Conservation (phyloP, 2,329 filamentous ascomycete genomes). For the Nothopassalora personata region DNA sequence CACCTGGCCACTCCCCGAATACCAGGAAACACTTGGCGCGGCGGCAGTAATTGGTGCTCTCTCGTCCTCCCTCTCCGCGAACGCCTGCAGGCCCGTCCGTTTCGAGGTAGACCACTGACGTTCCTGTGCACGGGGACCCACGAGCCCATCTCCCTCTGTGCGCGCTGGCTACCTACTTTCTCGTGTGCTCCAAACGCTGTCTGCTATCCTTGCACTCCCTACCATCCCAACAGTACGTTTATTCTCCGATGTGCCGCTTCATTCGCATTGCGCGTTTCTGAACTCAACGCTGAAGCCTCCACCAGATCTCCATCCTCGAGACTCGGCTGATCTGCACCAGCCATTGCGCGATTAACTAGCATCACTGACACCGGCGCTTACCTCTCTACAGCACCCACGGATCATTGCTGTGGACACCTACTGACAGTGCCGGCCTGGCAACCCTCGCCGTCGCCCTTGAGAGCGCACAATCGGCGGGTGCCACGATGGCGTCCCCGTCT, state of each 20-base stretch:
- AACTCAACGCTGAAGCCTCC: constrained; percentile 4
- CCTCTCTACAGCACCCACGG: neutral
- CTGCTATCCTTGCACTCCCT: constrained; percentile 8
- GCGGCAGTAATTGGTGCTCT: constrained; percentile 8
- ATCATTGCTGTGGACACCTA: neutral
- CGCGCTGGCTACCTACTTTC: constrained; percentile 10
- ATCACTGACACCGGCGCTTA: neutral
- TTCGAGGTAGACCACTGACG: constrained; percentile 14
- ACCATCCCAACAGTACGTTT: constrained; percentile 14
- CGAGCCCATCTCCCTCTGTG: constrained; percentile 15
- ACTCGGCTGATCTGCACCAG: constrained; percentile 7
- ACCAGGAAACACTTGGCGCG: neutral
- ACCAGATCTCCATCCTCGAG: neutral
- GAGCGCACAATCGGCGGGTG: neutral
- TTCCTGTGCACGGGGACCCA: constrained; percentile 20
- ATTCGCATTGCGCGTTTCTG: constrained; percentile 5
- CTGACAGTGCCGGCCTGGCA: neutral
- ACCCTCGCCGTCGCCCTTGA: constrained; percentile 1
- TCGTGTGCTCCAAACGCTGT: constrained; percentile 13
- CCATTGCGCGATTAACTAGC: constrained; percentile 2
- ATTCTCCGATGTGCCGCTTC: constrained; percentile 21
- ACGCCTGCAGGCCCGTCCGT: constrained; percentile 22
- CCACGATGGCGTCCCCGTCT: constrained; percentile 25
- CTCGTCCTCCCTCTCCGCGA: constrained; percentile 12
- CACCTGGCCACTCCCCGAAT: neutral